phyloP scores from a whole-genome alignment of 1,284 basidiomycete genomes.

The Leccinum pachyderme region DNA sequence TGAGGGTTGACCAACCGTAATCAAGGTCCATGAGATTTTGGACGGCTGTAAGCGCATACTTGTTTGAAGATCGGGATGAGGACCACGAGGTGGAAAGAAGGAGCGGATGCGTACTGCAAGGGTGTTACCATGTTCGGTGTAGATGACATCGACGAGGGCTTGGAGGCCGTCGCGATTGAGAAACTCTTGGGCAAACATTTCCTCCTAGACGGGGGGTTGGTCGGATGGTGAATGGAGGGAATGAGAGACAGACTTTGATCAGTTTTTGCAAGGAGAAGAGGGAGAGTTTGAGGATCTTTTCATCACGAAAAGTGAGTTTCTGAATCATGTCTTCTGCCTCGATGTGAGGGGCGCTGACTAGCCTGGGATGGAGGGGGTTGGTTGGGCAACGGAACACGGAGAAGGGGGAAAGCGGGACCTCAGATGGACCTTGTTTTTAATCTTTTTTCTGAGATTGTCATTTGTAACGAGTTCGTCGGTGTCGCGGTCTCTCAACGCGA shows the following conservation, averaged over 20 bases:
- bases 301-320: conserved; percentile 65
- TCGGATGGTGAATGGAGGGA: not conserved
- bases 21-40: conserved; percentile 86
- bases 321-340: conserved; percentile 81
- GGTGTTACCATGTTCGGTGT: conserved; percentile 74
- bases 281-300: conserved; percentile 63
- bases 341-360: conserved; percentile 78
- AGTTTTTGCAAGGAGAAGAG: conserved; percentile 83
- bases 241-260: conserved; percentile 52
- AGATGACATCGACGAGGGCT: conserved; percentile 75
- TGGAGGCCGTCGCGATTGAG: conserved; percentile 73
- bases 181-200: conserved; percentile 86
- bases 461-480: conserved; percentile 89
- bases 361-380: conserved; percentile 39
- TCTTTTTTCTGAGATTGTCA: conserved; percentile 81
- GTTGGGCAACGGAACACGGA: not conserved
- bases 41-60: conserved; percentile 84
- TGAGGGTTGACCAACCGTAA: conserved; percentile 76
- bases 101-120: conserved; percentile 61
- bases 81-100: conserved; percentile 3
- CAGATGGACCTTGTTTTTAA: conserved; percentile 73
- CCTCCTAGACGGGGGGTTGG: conserved; percentile 56
- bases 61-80: conserved; percentile 7
- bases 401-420: conserved; percentile 55
- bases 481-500: conserved; percentile 83